A percentile compares a stretch with the other conserved stretches of the same genome.
Evolutionary conservation across 1,284 basidiomycete species (phyloP).

Genomic region (Meira miltonrushii): DNA sequence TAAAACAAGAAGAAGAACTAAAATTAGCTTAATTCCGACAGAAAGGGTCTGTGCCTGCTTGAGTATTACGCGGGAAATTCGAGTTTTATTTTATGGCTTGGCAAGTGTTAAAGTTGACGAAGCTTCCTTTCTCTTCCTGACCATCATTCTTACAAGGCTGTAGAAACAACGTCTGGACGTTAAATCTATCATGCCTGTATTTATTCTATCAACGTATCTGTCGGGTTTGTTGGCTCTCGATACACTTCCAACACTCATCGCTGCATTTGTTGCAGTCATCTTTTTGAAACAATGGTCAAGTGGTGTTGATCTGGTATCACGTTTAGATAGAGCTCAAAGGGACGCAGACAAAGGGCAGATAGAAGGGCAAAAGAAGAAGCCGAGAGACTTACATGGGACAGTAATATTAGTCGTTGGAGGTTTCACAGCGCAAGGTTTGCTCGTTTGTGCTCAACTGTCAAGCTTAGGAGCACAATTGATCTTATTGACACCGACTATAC

Average conservation of each 20-base stretch:
- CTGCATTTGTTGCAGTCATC: slow-evolving; percentile 6
- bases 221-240: slow-evolving; percentile 1
- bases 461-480: slow-evolving; percentile 12
- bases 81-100: too few species aligned
- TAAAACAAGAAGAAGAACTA: too few species aligned
- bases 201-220: slow-evolving; percentile 5
- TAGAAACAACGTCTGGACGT: too few species aligned
- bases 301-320: slow-evolving; percentile 11
- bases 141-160: too few species aligned
- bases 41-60: too few species aligned
- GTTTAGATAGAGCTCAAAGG: slow-evolving; percentile 5
- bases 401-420: slow-evolving; percentile 11
- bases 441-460: slow-evolving; percentile 8
- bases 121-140: too few species aligned
- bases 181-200: slow-evolving; percentile 9
- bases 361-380: slow-evolving; percentile 1
- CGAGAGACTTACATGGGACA: slow-evolving; percentile 12
- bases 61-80: too few species aligned
- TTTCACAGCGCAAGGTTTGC: slow-evolving; percentile 11
- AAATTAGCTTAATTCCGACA: too few species aligned
- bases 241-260: slow-evolving; percentile 1
- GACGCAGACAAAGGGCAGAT: neutral
- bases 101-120: too few species aligned
- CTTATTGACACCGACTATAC: slow-evolving; percentile 7
- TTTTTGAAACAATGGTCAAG: slow-evolving; percentile 9